Conservation (phyloP, 192 early-diverging fungal species). For the Podila minutissima region DNA sequence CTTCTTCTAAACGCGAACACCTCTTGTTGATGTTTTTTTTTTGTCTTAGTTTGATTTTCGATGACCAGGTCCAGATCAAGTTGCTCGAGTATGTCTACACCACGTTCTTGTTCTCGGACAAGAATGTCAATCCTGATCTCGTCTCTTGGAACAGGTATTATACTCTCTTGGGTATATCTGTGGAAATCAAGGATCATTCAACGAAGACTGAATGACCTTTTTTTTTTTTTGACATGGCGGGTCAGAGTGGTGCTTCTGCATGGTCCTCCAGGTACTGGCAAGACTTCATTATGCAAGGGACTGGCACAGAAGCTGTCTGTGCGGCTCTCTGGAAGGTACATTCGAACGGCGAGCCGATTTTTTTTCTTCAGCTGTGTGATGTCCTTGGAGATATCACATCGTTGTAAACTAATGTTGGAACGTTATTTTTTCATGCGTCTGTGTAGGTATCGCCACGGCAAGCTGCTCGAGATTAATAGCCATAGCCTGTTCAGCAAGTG, state of each 20-base stretch:
- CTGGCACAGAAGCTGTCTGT: slow-evolving; percentile 74
- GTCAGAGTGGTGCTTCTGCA: slow-evolving; percentile 66
- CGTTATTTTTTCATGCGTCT: not conserved
- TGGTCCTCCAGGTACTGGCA: slow-evolving; percentile 77
- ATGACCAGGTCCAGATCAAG: slow-evolving; percentile 59
- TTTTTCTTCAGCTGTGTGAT: no score
- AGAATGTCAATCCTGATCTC: slow-evolving; percentile 60
- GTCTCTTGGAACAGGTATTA: slow-evolving; percentile 64
- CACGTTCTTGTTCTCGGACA: slow-evolving; percentile 69
- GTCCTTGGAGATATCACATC: no score
- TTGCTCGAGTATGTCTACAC: slow-evolving; percentile 72
- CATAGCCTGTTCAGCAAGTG: slow-evolving; percentile 82
- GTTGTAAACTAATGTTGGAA: not conserved
- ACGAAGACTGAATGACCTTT: not conserved
- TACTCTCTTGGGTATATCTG: not conserved
- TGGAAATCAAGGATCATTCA: not conserved
- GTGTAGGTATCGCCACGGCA: slow-evolving; percentile 58
- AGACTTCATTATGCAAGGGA: slow-evolving; percentile 72
- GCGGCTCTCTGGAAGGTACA: slow-evolving; percentile 54
- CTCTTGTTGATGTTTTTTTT: not conserved
- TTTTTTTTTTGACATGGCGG: not conserved
- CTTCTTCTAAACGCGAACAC: not conserved
- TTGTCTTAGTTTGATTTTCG: slow-evolving; percentile 61
- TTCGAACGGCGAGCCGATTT: no score
- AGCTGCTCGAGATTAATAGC: slow-evolving; percentile 78